Conservation (phyloP, 495 filamentous ascomycete species). For the Penicillium alfredii region DNA sequence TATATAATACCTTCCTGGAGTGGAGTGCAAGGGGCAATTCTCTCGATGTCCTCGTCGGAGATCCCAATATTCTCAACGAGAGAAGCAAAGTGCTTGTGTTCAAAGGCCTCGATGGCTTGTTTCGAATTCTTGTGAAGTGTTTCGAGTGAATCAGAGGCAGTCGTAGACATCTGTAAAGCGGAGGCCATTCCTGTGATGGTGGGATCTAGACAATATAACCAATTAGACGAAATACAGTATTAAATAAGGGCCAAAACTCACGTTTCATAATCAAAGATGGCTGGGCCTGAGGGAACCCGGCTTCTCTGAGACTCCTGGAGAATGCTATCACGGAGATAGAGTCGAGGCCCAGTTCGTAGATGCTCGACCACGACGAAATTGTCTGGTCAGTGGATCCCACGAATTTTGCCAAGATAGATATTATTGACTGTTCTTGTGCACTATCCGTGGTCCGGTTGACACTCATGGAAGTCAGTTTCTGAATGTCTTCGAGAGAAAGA, state of each 20-base stretch:
- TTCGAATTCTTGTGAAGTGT: conserved; percentile 37
- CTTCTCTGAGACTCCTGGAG: conserved; percentile 43
- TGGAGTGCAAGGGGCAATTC: conserved; percentile 68
- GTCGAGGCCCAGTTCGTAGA: conserved; percentile 79
- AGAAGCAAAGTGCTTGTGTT: conserved; percentile 45
- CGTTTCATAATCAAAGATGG: conserved; percentile 60
- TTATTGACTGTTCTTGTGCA: conserved; percentile 41
- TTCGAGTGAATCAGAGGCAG: conserved; percentile 10
- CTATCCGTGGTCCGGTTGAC: conserved; percentile 27
- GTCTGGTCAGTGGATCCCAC: conserved; percentile 33
- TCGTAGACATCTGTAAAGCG: conserved; percentile 23
- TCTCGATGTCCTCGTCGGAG: conserved; percentile 48
- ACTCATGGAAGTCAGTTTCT: conserved; percentile 41
- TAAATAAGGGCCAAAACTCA: conserved; percentile 18
- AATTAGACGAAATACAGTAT: conserved; percentile 3
- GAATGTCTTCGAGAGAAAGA: conserved; percentile 48
- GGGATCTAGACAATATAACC: conserved; percentile 38
- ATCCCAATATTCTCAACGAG: conserved; percentile 44
- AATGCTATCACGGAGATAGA: conserved; percentile 73
- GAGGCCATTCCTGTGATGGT: conserved; percentile 43
- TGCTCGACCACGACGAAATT: conserved; percentile 52
- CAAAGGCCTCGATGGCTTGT: conserved; percentile 53
- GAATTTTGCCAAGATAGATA: conserved; percentile 45
- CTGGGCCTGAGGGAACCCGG: conserved; percentile 50
- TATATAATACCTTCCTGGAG: conserved; percentile 78